Base-by-base conservation (phyloP, 352 stramenopile species). In the Elongisporangium undulatum region DNA sequence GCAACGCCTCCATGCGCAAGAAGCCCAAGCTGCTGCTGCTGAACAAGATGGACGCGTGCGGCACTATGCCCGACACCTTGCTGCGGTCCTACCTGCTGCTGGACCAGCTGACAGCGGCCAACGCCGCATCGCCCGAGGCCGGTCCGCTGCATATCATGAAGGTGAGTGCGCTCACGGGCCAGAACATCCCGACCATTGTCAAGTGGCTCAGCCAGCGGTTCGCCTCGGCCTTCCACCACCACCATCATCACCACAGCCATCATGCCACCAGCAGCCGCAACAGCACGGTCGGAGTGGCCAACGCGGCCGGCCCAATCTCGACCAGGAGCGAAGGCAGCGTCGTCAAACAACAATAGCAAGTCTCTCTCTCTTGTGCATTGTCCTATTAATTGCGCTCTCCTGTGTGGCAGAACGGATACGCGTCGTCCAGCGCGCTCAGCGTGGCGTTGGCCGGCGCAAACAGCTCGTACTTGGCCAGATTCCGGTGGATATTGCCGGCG, bases 1-100 rank as follows among this genome's bases (percentile, higher is more conserved):
- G 59, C n/a, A 58, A 77, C 26, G 73, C 81, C 16, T 55, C 68
- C 7, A 90, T 89, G 79, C 71, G 67, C 2, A 41, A 34, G 50
- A 92, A 90, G 57, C 70, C 74, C 19, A 89, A 87, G 52, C 63
- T 89, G 16, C 53, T 92, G 9, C 54, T 92, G 51, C 67, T 92
- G 51, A 92, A 89, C 64, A 84, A 89, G 51, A 81, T 85, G 39
- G 82, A 92, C 61, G 59, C 67, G 23, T 68, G 49, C 38, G 79
- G 73, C 26, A 69, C 73, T 12, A 48, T 88, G n/a, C 66, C 82
- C 19, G 76, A 87, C 63, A 56, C 64, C 3, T 58, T 79, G 8
- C n/a, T 90, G 41, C 69, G 74, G 17, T 72, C 82, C 0, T 79
- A 87, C 55, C 50, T 92, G 24, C 72, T 67, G 34, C 61, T 92